phyloP scores from a whole-genome alignment of 2,329 filamentous ascomycete species.

The Verruconis gallopava region DNA sequence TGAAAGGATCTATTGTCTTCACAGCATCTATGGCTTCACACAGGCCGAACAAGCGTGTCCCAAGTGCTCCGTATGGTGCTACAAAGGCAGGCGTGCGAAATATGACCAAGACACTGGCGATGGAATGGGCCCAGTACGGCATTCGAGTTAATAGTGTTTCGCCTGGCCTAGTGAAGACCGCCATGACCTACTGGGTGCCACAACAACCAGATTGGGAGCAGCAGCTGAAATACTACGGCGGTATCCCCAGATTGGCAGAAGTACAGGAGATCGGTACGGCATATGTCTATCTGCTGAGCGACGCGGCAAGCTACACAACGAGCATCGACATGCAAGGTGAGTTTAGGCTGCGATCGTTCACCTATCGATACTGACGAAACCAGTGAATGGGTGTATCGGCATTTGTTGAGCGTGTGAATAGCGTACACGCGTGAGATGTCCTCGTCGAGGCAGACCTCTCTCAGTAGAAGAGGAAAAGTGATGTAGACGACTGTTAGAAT shows the following conservation, averaged over 20 bases:
- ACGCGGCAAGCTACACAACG: slow-evolving; percentile 39
- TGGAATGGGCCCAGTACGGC: slow-evolving; percentile 27
- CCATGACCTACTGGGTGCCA: slow-evolving; percentile 34
- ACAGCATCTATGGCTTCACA: slow-evolving; percentile 36
- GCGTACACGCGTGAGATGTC: too few species aligned
- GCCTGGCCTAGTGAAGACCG: slow-evolving; percentile 24
- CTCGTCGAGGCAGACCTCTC: too few species aligned
- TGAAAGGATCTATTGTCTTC: slow-evolving; percentile 35
- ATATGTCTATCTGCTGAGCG: slow-evolving; percentile 44
- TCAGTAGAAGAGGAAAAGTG: too few species aligned
- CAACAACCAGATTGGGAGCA: slow-evolving; percentile 42
- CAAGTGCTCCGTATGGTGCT: slow-evolving; percentile 29
- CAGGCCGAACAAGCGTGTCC: slow-evolving; percentile 28
- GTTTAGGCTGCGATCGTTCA: too few species aligned
- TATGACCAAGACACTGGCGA: slow-evolving; percentile 30
- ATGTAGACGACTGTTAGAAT: too few species aligned
- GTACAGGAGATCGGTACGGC: slow-evolving; percentile 43
- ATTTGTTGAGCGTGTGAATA: background rate
- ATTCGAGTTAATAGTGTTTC: slow-evolving; percentile 27
- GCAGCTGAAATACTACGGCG: slow-evolving; percentile 46
- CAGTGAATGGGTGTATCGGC: background rate
- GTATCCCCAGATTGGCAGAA: slow-evolving; percentile 41
- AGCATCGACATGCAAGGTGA: slow-evolving; percentile 38
- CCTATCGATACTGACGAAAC: too few species aligned
- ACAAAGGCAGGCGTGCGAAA: slow-evolving; percentile 32